Evolutionary conservation across 179 eudicot species (phyloP).

Genomic region (Patellifolia procumbens): DNA sequence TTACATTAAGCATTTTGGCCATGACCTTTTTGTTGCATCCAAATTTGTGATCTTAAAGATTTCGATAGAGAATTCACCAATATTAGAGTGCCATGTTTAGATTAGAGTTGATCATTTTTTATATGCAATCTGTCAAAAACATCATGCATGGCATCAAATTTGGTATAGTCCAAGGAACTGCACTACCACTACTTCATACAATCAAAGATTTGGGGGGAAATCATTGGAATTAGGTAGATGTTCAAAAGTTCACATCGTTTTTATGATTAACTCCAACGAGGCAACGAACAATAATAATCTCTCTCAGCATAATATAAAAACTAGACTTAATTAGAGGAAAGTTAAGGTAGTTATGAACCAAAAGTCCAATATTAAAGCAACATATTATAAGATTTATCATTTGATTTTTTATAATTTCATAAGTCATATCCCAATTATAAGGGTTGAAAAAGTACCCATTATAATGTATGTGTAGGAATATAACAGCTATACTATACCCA

Average conservation of each 20-base stretch:
- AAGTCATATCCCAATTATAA: slow-evolving; percentile 25
- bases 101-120: neutral
- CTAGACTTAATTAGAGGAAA: neutral
- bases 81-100: neutral
- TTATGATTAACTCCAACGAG: slow-evolving; percentile 28
- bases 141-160: slow-evolving; percentile 15
- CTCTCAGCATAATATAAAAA: neutral
- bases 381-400: neutral
- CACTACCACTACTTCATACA: slow-evolving; percentile 22
- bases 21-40: neutral
- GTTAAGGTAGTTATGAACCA: slow-evolving; percentile 26
- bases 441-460: slow-evolving; percentile 26
- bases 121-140: slow-evolving; percentile 1
- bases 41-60: neutral
- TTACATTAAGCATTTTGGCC: neutral
- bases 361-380: neutral
- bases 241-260: slow-evolving; percentile 19
- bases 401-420: neutral
- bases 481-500: slow-evolving; percentile 14
- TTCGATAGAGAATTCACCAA: neutral
- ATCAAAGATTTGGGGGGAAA: slow-evolving; percentile 18
- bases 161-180: slow-evolving; percentile 16
- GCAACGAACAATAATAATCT: slow-evolving; percentile 1
- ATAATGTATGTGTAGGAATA: neutral
- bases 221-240: slow-evolving; percentile 27